A percentile compares a stretch with the other conserved stretches of the same genome.
phyloP scores from a whole-genome alignment of 2,329 filamentous ascomycete species.

The Lecanosticta acicola region DNA sequence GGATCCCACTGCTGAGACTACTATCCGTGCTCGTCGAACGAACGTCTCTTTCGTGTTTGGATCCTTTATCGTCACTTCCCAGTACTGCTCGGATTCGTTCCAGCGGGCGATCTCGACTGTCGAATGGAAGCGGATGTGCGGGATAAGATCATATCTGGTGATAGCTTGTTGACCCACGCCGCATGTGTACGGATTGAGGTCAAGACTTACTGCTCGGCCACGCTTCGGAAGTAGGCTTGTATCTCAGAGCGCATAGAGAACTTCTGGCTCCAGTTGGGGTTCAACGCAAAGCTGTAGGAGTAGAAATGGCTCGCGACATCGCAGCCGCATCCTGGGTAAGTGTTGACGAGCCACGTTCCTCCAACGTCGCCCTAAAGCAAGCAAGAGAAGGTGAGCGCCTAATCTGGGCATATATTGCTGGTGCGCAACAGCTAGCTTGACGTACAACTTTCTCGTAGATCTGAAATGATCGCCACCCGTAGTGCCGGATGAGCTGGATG shows the following conservation, averaged over 20 bases:
- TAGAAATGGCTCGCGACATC: constrained; percentile 34
- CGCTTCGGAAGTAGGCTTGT: constrained; percentile 24
- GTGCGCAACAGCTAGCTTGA: no score
- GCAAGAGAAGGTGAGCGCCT: no score
- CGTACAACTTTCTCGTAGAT: constrained; percentile 45
- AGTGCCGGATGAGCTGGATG: constrained; percentile 40
- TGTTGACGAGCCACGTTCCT: constrained; percentile 1
- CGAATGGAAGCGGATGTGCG: constrained; percentile 22
- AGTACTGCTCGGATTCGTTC: constrained; percentile 22
- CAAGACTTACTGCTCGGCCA: constrained; percentile 15
- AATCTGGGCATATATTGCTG: no score
- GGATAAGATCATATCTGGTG: constrained; percentile 19
- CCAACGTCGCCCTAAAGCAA: neutral
- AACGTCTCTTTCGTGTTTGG: constrained; percentile 19
- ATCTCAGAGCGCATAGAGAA: constrained; percentile 28
- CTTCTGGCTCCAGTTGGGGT: constrained; percentile 29
- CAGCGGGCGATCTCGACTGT: constrained; percentile 26
- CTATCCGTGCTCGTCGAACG: constrained; percentile 19
- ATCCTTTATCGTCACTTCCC: constrained; percentile 26
- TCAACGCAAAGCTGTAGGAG: constrained; percentile 30
- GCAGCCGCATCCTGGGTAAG: constrained; percentile 35
- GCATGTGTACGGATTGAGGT: constrained; percentile 12
- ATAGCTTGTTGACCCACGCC: neutral
- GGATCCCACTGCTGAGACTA: constrained; percentile 29
- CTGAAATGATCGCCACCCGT: constrained; percentile 36